Conservation (phyloP, 1,284 basidiomycete species). For the Heterobasidion annosum region DNA sequence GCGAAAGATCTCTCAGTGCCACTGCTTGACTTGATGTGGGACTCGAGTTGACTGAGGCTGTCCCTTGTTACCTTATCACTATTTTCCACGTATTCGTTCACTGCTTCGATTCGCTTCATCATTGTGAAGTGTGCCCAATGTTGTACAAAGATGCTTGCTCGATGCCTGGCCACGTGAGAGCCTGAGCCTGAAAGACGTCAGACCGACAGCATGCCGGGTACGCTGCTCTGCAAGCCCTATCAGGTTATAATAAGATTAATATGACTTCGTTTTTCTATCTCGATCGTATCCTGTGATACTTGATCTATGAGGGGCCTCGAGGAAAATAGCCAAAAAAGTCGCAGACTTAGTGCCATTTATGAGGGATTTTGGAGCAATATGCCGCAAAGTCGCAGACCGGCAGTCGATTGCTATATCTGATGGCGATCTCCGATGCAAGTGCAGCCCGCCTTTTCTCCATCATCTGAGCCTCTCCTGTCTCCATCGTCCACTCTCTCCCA, state of each 20-base stretch:
- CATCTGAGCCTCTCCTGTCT: background rate
- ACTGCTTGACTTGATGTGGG: slow-evolving; percentile 70
- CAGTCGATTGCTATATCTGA: slow-evolving; percentile 10
- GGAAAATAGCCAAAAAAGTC: background rate
- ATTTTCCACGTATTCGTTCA: too few species aligned
- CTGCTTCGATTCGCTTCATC: too few species aligned
- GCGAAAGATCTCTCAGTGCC: slow-evolving; percentile 58
- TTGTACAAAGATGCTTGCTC: too few species aligned
- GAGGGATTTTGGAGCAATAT: too few species aligned
- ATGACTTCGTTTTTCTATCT: too few species aligned
- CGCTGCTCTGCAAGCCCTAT: background rate
- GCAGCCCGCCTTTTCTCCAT: background rate
- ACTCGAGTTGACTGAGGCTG: slow-evolving; percentile 19
- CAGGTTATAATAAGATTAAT: too few species aligned
- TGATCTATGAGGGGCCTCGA: background rate
- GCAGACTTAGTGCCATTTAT: background rate
- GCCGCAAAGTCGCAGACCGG: background rate
- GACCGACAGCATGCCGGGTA: too few species aligned
- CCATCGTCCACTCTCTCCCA: background rate
- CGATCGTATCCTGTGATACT: too few species aligned
- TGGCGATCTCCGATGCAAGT: slow-evolving; percentile 9
- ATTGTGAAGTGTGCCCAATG: too few species aligned
- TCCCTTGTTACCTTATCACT: background rate
- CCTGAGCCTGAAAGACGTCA: too few species aligned
- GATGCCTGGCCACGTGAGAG: too few species aligned